Evolutionary conservation across 306 rosid genomes (phyloP).

Genomic region (Albizia julibrissin): DNA sequence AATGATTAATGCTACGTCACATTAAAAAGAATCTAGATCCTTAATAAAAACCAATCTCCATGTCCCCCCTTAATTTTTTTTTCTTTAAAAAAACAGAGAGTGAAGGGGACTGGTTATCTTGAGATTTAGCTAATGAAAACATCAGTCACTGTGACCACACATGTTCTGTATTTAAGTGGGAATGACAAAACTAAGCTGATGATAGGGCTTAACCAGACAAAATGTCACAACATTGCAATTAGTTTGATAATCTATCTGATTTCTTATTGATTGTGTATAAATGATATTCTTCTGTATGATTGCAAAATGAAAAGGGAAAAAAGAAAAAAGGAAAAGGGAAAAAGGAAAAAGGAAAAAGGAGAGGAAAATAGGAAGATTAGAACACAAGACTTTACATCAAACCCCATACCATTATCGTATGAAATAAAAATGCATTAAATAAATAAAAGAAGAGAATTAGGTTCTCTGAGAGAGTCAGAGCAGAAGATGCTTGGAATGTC

Average conservation of each 20-base stretch:
- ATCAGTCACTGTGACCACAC: constrained; percentile 28
- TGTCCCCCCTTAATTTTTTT: neutral
- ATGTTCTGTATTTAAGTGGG: constrained; percentile 2
- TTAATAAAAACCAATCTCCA: neutral
- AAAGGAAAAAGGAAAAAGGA: neutral
- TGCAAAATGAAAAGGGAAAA: neutral
- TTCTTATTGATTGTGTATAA: neutral
- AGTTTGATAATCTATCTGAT: neutral
- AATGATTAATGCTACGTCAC: neutral
- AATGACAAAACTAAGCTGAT: neutral
- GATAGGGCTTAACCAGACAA: neutral
- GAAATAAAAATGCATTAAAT: constrained; percentile 17
- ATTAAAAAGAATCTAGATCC: neutral
- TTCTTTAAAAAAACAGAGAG: neutral
- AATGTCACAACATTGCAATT: neutral
- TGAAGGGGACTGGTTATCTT: constrained; percentile 23
- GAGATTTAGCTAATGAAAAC: constrained; percentile 31
- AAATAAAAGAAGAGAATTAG: constrained; percentile 44
- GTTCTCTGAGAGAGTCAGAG: constrained; percentile 46
- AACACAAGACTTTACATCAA: constrained; percentile 25
- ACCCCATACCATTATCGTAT: neutral
- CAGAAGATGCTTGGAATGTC: constrained; percentile 42
- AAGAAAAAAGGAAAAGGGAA: too few species aligned
- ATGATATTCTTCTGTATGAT: neutral
- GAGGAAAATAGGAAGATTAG: constrained; percentile 8